Evolutionary conservation across 768 basidiomycete genomes (phyloP).

Genomic region (Rhodosporidiobolus sp.): DNA sequence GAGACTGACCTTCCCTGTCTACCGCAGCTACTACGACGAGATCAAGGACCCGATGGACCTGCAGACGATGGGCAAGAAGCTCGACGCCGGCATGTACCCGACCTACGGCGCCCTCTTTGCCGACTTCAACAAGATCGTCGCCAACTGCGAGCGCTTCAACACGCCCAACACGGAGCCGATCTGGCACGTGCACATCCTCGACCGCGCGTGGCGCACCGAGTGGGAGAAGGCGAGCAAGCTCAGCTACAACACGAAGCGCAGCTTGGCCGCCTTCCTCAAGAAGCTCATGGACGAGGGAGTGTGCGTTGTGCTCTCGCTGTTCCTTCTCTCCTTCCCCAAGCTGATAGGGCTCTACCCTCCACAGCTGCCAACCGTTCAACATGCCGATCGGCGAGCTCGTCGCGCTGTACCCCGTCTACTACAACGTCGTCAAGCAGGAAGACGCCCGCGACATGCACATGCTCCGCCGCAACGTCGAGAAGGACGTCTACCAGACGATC

Average conservation of each 20-base stretch:
- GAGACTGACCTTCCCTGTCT: background rate
- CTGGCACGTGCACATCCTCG: conserved; percentile 67
- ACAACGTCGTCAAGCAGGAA: conserved; percentile 75
- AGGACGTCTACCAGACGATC: conserved; percentile 73
- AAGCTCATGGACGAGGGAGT: conserved; percentile 63
- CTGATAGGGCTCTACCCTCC: background rate
- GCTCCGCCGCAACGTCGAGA: conserved; percentile 75
- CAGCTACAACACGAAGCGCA: conserved; percentile 72
- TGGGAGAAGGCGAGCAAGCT: conserved; percentile 78
- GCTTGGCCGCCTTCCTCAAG: conserved; percentile 67
- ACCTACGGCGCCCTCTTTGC: conserved; percentile 77
- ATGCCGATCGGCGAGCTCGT: conserved; percentile 78
- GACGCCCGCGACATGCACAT: conserved; percentile 81
- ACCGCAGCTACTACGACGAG: conserved; percentile 78
- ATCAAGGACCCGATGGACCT: conserved; percentile 92
- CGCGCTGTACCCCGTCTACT: conserved; percentile 74
- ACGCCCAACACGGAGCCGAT: conserved; percentile 72
- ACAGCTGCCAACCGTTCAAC: conserved; percentile 15
- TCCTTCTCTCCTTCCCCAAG: background rate
- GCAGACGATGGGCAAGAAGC: conserved; percentile 68
- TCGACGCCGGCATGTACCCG: conserved; percentile 62
- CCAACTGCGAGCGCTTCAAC: conserved; percentile 91
- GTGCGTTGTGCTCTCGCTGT: conserved; percentile 18
- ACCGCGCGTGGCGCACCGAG: conserved; percentile 74
- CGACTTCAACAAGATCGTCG: conserved; percentile 77